Evolutionary conservation across 2,329 filamentous ascomycete genomes (phyloP).

Genomic region (Botrytis paeoniae): DNA sequence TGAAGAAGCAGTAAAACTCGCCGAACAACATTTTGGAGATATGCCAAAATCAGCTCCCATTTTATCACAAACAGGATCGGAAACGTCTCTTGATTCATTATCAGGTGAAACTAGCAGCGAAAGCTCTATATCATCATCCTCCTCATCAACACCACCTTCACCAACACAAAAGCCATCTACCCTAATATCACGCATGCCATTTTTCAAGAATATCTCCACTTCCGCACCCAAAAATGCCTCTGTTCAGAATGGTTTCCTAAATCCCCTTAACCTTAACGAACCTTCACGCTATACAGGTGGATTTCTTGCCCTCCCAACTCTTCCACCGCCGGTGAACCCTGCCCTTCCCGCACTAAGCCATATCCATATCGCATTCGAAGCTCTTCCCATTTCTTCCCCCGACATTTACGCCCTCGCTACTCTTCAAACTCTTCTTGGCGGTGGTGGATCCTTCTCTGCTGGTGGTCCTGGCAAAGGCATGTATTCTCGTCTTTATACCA

Average conservation of each 20-base stretch:
- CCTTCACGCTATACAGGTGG: constrained; percentile 89
- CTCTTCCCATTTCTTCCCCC: constrained; percentile 80
- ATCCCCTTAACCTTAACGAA: constrained; percentile 47
- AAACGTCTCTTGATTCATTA: constrained; percentile 50
- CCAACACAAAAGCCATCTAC: constrained; percentile 55
- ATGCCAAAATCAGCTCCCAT: constrained; percentile 62
- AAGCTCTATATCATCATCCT: constrained; percentile 40
- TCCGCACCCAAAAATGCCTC: constrained; percentile 63
- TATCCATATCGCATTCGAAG: constrained; percentile 95
- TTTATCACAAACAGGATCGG: constrained; percentile 55
- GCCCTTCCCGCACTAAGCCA: constrained; percentile 80
- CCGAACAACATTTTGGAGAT: constrained; percentile 85
- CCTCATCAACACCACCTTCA: constrained; percentile 39
- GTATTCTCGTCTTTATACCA: constrained; percentile 97
- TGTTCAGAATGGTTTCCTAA: constrained; percentile 46
- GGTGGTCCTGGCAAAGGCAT: constrained; percentile 98
- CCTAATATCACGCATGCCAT: constrained; percentile 79
- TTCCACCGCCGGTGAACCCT: constrained; percentile 74
- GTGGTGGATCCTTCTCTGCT: constrained; percentile 93
- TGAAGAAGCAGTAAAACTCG: constrained; percentile 70
- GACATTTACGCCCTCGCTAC: constrained; percentile 97
- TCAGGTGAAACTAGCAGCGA: constrained; percentile 35
- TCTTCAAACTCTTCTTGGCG: constrained; percentile 90
- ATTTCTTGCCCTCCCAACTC: constrained; percentile 78
- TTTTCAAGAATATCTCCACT: constrained; percentile 84